These are phyloP conservation scores for Fomitopsis serialis DNA, from an alignment of 768 basidiomycete species.

Conservation along the genomic window DNA sequence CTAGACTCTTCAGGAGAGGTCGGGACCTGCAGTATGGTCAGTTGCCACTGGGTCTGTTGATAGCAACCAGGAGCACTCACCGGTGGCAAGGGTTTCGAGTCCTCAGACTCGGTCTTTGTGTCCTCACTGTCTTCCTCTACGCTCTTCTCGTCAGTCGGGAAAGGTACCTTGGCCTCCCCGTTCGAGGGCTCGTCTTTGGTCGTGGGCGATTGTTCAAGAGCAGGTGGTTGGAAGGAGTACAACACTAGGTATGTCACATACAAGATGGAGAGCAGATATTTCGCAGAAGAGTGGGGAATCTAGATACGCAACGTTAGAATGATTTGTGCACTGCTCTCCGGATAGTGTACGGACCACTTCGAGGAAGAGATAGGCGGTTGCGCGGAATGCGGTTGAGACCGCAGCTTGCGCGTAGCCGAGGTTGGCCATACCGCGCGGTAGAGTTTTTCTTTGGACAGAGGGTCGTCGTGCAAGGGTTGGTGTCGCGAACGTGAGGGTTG, in stretches of 20 bases:
- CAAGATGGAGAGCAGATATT: slow-evolving; percentile 24
- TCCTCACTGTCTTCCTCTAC: too few relatives aligned
- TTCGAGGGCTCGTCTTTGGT: slow-evolving; percentile 10
- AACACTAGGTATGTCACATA: slow-evolving; percentile 21
- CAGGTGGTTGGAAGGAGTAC: slow-evolving; percentile 1
- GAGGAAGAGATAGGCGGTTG: slow-evolving; percentile 43
- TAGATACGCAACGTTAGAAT: slow-evolving; percentile 10
- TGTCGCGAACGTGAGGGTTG: background rate
- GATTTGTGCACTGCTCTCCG: background rate
- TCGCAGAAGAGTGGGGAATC: slow-evolving; percentile 36
- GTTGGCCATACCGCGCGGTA: background rate
- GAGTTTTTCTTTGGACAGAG: background rate
- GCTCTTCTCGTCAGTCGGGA: background rate
- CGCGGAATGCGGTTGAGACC: slow-evolving; percentile 35
- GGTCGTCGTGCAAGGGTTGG: background rate
- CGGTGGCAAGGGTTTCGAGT: background rate
- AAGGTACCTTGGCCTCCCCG: slow-evolving; percentile 2
- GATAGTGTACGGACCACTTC: slow-evolving; percentile 36
- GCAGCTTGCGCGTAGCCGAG: slow-evolving; percentile 18
- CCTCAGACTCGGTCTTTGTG: background rate
- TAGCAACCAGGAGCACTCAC: background rate
- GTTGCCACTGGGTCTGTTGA: background rate
- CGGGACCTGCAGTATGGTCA: slow-evolving; percentile 18
- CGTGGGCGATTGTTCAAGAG: background rate
- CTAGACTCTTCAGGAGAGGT: slow-evolving; percentile 2